A percentile compares a stretch with the other conserved stretches of the same genome.
Conservation (phyloP, 108 stramenopile genomes). For the Nitzschia sp. region DNA sequence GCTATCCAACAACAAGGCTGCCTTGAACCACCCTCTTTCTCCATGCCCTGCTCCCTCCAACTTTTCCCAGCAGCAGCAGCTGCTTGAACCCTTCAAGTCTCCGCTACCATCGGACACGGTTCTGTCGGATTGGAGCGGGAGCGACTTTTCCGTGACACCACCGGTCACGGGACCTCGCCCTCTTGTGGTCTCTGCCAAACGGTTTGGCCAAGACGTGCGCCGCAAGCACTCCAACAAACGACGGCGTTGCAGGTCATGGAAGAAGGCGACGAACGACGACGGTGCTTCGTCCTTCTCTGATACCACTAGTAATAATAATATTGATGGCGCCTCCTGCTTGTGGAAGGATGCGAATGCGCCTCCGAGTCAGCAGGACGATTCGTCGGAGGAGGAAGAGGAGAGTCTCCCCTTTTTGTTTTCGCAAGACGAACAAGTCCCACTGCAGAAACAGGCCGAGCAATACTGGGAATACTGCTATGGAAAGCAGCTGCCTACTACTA, state of each 20-base stretch:
- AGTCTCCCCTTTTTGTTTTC: conserved; percentile 13
- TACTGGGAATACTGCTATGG: conserved; percentile 23
- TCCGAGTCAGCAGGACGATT: neutral
- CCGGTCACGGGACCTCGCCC: conserved; percentile 19
- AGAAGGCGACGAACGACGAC: neutral
- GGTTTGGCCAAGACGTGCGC: conserved; percentile 26
- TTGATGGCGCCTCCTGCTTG: neutral
- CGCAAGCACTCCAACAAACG: conserved; percentile 21
- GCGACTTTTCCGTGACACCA: conserved; percentile 26
- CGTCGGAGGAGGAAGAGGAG: conserved; percentile 26
- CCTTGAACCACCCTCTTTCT: neutral
- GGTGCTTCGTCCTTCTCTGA: neutral
- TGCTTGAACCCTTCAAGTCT: neutral
- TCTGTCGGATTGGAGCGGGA: neutral
- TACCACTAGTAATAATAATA: no score
- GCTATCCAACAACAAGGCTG: neutral
- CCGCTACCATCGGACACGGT: neutral
- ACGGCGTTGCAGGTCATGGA: conserved; percentile 17
- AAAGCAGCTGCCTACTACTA: neutral
- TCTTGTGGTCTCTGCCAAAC: conserved; percentile 29
- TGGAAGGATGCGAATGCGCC: conserved; percentile 18
- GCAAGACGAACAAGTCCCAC: neutral
- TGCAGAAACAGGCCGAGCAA: neutral
- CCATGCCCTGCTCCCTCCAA: neutral
- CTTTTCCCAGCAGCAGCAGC: neutral